These are phyloP conservation scores for Prunus kanzakura DNA, from an alignment of 306 rosid species.

Conservation along the genomic window DNA sequence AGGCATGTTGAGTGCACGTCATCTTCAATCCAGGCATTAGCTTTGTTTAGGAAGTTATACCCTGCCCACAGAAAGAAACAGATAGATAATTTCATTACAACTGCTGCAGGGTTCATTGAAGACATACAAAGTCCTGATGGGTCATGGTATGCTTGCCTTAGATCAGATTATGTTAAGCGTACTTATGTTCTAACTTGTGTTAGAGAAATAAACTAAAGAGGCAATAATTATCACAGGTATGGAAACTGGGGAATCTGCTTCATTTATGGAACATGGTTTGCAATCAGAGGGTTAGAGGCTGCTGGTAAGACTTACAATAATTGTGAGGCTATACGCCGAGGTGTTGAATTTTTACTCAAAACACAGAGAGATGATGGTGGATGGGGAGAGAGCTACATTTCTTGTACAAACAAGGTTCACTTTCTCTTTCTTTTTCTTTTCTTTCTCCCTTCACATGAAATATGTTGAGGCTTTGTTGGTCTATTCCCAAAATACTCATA, in stretches of 20 bases:
- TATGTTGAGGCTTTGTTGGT: too few species aligned
- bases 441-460: not conserved
- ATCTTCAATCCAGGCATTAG: slow-evolving; percentile 35
- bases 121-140: slow-evolving; percentile 32
- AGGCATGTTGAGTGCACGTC: slow-evolving; percentile 33
- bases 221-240: slow-evolving; percentile 5
- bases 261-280: slow-evolving; percentile 39
- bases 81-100: not conserved
- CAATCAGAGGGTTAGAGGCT: slow-evolving; percentile 27
- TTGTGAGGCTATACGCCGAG: slow-evolving; percentile 26
- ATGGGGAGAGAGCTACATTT: slow-evolving; percentile 48
- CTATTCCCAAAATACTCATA: too few species aligned
- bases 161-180: not conserved
- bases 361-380: slow-evolving; percentile 39
- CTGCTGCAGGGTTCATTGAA: not conserved
- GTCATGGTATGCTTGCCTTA: slow-evolving; percentile 20
- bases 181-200: not conserved
- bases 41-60: slow-evolving; percentile 33
- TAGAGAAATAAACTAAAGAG: too few species aligned
- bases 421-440: not conserved
- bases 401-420: slow-evolving; percentile 32
- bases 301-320: slow-evolving; percentile 27
- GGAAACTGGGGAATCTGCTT: slow-evolving; percentile 47
- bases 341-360: slow-evolving; percentile 28
- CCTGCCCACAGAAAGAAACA: slow-evolving; percentile 37